Conservation (phyloP, 257 asterid species). For the Nicotiana undulata region DNA sequence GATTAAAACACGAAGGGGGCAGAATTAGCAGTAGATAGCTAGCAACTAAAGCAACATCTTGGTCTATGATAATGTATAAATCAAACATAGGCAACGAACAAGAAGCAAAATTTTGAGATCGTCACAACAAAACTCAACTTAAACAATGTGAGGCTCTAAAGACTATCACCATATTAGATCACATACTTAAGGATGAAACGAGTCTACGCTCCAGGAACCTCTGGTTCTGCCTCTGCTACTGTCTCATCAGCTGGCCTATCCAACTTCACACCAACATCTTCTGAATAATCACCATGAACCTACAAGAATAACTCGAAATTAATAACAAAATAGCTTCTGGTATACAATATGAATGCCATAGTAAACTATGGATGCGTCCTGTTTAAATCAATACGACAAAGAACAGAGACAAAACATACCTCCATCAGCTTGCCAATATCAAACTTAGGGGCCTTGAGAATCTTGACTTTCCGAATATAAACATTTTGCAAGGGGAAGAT, state of each 20-base stretch:
- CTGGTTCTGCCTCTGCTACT: slow-evolving; percentile 9
- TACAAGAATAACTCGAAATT: not conserved
- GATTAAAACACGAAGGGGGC: not conserved
- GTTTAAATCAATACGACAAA: not conserved
- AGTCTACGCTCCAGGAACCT: slow-evolving; percentile 8
- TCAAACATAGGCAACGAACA: not conserved
- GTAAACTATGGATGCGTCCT: not conserved
- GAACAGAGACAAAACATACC: slow-evolving; percentile 9
- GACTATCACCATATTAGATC: not conserved
- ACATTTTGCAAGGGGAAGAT: slow-evolving; percentile 77
- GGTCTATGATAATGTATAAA: slow-evolving; percentile 7
- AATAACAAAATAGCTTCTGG: not conserved
- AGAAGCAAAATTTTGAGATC: not conserved
- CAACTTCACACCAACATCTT: not conserved
- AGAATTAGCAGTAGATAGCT: not conserved
- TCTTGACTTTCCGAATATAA: slow-evolving; percentile 64
- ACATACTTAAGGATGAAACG: not conserved
- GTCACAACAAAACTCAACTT: slow-evolving; percentile 5
- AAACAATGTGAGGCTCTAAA: not conserved
- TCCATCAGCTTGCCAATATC: slow-evolving; percentile 31
- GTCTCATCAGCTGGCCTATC: slow-evolving; percentile 21
- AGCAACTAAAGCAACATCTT: not conserved
- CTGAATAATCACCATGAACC: not conserved
- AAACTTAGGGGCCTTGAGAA: slow-evolving; percentile 75
- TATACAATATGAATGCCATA: not conserved